Percentiles rank a stretch among this genome's conserved stretches.
Conservation (phyloP, 1,284 basidiomycete genomes). For the Neolentinus lepideus region DNA sequence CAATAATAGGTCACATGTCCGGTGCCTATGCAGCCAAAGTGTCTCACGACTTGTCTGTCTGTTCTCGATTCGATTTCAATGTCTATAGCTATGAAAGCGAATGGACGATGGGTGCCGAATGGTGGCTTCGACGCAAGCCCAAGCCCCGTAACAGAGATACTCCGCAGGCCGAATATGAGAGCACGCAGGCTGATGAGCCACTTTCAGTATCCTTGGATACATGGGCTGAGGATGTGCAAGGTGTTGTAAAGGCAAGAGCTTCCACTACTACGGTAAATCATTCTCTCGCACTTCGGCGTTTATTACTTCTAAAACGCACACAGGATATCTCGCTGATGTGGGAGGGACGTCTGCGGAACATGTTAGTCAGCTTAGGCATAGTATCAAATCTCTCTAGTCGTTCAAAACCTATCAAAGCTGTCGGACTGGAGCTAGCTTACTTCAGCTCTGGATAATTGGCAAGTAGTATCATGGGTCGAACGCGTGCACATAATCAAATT, state of each 20-base stretch:
- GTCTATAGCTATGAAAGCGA: slow-evolving; percentile 96
- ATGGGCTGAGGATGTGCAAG: slow-evolving; percentile 21
- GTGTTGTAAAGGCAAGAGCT: slow-evolving; percentile 85
- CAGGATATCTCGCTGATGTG: slow-evolving; percentile 88
- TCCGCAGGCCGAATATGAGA: slow-evolving; percentile 5
- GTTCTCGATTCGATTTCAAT: slow-evolving; percentile 94
- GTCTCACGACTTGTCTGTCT: slow-evolving; percentile 80
- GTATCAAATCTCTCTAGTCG: slow-evolving; percentile 83
- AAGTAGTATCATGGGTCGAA: neutral
- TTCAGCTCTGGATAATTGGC: slow-evolving; percentile 63
- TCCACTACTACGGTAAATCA: slow-evolving; percentile 78
- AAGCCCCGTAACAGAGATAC: slow-evolving; percentile 3
- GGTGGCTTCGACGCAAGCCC: slow-evolving; percentile 65
- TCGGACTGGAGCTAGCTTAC: slow-evolving; percentile 89
- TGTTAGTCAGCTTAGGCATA: slow-evolving; percentile 85
- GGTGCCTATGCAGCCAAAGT: slow-evolving; percentile 88
- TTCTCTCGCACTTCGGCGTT: slow-evolving; percentile 4
- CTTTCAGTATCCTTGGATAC: slow-evolving; percentile 1
- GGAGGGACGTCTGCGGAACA: slow-evolving; percentile 88
- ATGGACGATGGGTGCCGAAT: slow-evolving; percentile 91
- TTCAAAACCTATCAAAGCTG: slow-evolving; percentile 77
- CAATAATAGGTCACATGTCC: slow-evolving; percentile 93
- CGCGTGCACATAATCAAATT: neutral
- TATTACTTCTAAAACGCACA: slow-evolving; percentile 9
- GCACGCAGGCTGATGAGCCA: slow-evolving; percentile 2